Conservation (phyloP, 2,329 filamentous ascomycete species). For the Hawksworthiomyces lignivorus region DNA sequence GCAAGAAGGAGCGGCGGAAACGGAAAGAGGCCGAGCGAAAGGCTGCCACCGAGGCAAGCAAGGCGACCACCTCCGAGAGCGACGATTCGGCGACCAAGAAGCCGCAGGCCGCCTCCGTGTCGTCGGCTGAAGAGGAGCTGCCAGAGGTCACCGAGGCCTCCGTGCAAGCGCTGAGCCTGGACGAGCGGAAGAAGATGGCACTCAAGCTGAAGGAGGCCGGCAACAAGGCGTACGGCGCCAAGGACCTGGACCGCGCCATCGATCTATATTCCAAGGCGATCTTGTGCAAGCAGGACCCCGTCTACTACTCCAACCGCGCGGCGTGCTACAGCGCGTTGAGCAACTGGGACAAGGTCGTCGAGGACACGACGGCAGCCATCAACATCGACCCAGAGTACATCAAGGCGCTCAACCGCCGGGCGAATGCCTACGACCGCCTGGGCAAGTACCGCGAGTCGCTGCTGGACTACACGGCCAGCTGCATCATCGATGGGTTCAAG, state of each 20-base stretch:
- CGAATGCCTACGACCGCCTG: slow-evolving; percentile 92
- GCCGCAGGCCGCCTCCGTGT: slow-evolving; percentile 43
- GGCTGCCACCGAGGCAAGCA: slow-evolving; percentile 44
- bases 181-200: slow-evolving; percentile 80
- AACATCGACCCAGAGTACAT: slow-evolving; percentile 92
- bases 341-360: slow-evolving; percentile 92
- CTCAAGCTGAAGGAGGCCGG: slow-evolving; percentile 89
- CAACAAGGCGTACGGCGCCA: slow-evolving; percentile 92
- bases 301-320: slow-evolving; percentile 98
- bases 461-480: slow-evolving; percentile 95
- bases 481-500: slow-evolving; percentile 96
- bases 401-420: slow-evolving; percentile 93
- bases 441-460: slow-evolving; percentile 88
- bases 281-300: slow-evolving; percentile 91
- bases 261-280: slow-evolving; percentile 94
- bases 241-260: slow-evolving; percentile 90
- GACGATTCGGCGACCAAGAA: slow-evolving; percentile 18
- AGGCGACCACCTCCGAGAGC: slow-evolving; percentile 27
- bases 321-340: slow-evolving; percentile 92
- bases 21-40: slow-evolving; percentile 67
- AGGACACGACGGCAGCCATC: slow-evolving; percentile 92
- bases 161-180: slow-evolving; percentile 40
- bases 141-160: slow-evolving; percentile 58
- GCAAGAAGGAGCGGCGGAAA: slow-evolving; percentile 85
- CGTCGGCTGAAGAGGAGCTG: slow-evolving; percentile 55